phyloP scores from a whole-genome alignment of 192 early-diverging fungal genomes.

The Radiomyces spectabilis region DNA sequence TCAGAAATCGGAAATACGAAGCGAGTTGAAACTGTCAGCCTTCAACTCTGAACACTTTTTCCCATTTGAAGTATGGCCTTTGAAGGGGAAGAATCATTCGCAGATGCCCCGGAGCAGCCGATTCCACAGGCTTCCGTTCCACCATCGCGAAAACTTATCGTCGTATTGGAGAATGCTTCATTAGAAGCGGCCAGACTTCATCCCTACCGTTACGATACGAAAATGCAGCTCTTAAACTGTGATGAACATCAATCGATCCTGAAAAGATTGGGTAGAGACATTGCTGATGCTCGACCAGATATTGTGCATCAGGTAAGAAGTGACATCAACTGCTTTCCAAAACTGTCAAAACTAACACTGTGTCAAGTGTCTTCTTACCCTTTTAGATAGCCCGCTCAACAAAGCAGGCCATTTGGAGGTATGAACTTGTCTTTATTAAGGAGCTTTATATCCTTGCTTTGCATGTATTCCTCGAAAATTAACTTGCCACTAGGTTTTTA shows the following conservation, averaged over 20 bases:
- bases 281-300: constrained; percentile 83
- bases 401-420: constrained; percentile 89
- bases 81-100: too few relatives aligned
- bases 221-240: constrained; percentile 89
- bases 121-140: too few relatives aligned
- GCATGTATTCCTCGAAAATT: neutral
- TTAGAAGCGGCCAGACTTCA: constrained; percentile 86
- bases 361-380: constrained; percentile 79
- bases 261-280: constrained; percentile 69
- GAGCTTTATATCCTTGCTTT: neutral
- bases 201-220: constrained; percentile 58
- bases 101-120: too few relatives aligned
- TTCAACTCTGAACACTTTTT: too few relatives aligned
- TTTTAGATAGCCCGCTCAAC: constrained; percentile 96
- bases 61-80: too few relatives aligned
- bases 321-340: too few relatives aligned
- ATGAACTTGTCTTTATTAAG: neutral
- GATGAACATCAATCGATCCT: constrained; percentile 92
- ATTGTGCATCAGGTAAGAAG: constrained; percentile 85
- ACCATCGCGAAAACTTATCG: constrained; percentile 81
- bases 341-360: too few relatives aligned
- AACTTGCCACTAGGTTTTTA: constrained; percentile 57
- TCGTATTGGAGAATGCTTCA: constrained; percentile 82
- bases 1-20: too few relatives aligned
- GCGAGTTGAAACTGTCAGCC: too few relatives aligned